Evolutionary conservation across 2,329 filamentous ascomycete genomes (phyloP), one percentile per base, ranked within the genome.

Genomic region (Chaetomiaceae sp.): DNA sequence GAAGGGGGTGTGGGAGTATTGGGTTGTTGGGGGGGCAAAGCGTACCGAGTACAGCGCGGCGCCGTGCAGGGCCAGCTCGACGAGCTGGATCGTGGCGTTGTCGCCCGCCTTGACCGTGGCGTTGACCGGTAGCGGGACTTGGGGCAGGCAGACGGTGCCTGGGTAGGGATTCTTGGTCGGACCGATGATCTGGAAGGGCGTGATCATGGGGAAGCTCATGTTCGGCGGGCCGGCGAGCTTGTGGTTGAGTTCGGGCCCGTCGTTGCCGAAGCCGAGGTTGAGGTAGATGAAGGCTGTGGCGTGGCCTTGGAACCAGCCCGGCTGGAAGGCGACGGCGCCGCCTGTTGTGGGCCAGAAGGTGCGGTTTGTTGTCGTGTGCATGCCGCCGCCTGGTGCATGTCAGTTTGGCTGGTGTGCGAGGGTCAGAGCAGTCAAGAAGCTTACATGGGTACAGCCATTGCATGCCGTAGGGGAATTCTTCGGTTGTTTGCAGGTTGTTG

Each of bases 231-330:
- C 82, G 52, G 68, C 63, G 44, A 51, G 44, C 1, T 20, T 1
- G 3, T 41, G 49, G 10, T 5, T 21, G 34, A 42, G 16, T 54
- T 78, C 75, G 14, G 82, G 81, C 0, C 79, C 81, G 9, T 78
- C 75, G 30, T 78, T 89, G 58, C 88, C 89, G 58, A 91, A 82
- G 58, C 93, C 93, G 49, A 97, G 77, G 73, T 97, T 97, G 71
- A 97, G 75, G 72, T 95, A 96, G 65, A 96, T 78, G 61, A 89
- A 81, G 16, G 90, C 92, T 5, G 82, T 85, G 31, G 79, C 68
- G 68, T 97, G 93, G 57, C 93, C 93, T 52, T 85, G 83, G 74
- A 96, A 96, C 93, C 93, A 97, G 63, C 92, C 93, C 0, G 93
- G 93, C 65, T 97, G 92, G 62, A 96, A 78, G 44, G 89, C 80